Evolutionary conservation across 768 basidiomycete genomes (phyloP), one percentile per base, ranked within the genome.

Genomic region (Amyloporia xantha): DNA sequence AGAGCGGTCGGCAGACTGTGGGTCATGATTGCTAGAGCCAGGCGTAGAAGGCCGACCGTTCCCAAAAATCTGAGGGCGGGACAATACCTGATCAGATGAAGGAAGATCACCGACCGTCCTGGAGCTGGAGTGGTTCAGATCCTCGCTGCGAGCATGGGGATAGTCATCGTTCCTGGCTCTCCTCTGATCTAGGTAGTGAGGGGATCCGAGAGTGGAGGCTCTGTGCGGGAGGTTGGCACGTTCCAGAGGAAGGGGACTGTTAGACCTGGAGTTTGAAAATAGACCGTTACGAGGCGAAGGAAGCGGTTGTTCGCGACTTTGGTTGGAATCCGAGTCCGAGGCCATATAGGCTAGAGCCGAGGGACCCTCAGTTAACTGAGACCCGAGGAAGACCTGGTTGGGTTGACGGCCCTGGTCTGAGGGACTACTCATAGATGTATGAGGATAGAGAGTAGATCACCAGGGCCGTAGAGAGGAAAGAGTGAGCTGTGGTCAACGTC

Each of bases 141-240:
- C 86, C 59, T 84, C 75, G 67, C 86, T 89, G 47, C 76, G 81
- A 50, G 83, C 69, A 61, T 84, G 78, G 50, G 76, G 59, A 35
- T 58, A 56, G 9, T 58, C 54, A 57, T 64, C 66, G 56, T 63
- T 59, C 54, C 60, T 66, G 20, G 55, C 63, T 51, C 61, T 73
- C 69, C 70, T 72, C 59, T 75, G 73, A 67, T 77, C 71, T 45
- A 75, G 71, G 66, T 82, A 79, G 55, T 70, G 63, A 47, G 79
- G 60, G 28, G 74, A 68, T 51, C 75, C 72, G 48, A 79, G 61
- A 11, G 85, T 87, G 48, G 84, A 82, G 4, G 85, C 77, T 69
- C 84, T 77, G 33, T 74, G 77, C 44, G 83, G 83, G 39, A 76
- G 59, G 59, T 70, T 59, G 25, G 78, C 71, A 37, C 82, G 79